These are phyloP conservation scores for Monilinia laxa DNA, from an alignment of 2,329 filamentous ascomycete genomes.

Conservation along the genomic window DNA sequence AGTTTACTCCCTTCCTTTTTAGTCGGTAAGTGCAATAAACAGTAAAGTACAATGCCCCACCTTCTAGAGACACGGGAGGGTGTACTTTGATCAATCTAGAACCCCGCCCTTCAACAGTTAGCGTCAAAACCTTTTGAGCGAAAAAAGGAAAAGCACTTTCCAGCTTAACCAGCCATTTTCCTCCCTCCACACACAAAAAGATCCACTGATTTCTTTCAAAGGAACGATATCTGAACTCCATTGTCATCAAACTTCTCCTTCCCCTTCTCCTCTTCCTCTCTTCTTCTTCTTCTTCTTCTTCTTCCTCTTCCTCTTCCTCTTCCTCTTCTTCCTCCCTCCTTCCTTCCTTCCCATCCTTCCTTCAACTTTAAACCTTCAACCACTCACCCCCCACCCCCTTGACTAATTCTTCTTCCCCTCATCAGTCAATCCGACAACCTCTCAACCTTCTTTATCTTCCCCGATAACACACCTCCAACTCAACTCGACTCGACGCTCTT, in stretches of 20 bases:
- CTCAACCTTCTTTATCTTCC: slow-evolving; percentile 21
- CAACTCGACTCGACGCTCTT: not conserved
- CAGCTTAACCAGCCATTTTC: slow-evolving; percentile 17
- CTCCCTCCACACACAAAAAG: slow-evolving; percentile 13
- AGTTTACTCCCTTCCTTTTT: not conserved
- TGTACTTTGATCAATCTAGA: not conserved
- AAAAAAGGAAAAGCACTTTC: slow-evolving; percentile 20
- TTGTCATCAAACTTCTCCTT: slow-evolving; percentile 23
- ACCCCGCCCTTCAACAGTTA: slow-evolving; percentile 14
- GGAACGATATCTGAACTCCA: slow-evolving; percentile 18
- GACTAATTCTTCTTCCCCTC: slow-evolving; percentile 20
- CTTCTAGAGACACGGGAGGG: slow-evolving; percentile 5
- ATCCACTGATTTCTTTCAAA: slow-evolving; percentile 15
- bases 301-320: slow-evolving; percentile 30
- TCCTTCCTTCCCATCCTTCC: slow-evolving; percentile 29
- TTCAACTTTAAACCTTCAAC: slow-evolving; percentile 27
- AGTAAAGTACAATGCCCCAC: not conserved
- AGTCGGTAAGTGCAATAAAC: not conserved
- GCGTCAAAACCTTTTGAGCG: slow-evolving; percentile 20
- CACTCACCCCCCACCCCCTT: slow-evolving; percentile 19
- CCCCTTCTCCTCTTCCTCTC: slow-evolving; percentile 29
- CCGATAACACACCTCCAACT: slow-evolving; percentile 11
- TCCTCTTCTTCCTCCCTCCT: slow-evolving; percentile 28
- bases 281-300: slow-evolving; percentile 24
- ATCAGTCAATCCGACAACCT: slow-evolving; percentile 16